Conservation (phyloP, 2,329 filamentous ascomycete genomes). For the Didymella pinodella region DNA sequence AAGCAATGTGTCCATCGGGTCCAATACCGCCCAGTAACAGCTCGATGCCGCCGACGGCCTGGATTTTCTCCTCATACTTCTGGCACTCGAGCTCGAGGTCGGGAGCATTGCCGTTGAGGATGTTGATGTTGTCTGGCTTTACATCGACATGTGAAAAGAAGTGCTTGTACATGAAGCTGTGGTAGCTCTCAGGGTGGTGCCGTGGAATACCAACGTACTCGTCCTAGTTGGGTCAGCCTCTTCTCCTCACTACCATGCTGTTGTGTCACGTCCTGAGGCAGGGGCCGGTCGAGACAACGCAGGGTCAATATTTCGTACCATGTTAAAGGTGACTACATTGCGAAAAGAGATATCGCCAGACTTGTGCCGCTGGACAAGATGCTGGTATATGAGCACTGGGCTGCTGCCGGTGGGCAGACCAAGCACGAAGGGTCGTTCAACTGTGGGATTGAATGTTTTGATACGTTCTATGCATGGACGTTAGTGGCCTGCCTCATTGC, state of each 20-base stretch:
- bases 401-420: slow-evolving; percentile 85
- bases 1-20: slow-evolving; percentile 86
- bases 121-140: slow-evolving; percentile 81
- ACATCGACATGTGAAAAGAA: slow-evolving; percentile 89
- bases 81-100: slow-evolving; percentile 80
- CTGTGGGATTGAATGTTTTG: slow-evolving; percentile 76
- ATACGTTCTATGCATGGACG: slow-evolving; percentile 68
- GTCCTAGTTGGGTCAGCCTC: slow-evolving; percentile 62
- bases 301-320: slow-evolving; percentile 62
- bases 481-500: slow-evolving; percentile 33
- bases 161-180: slow-evolving; percentile 92
- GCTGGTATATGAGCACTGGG: slow-evolving; percentile 78
- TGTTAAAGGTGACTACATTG: slow-evolving; percentile 91
- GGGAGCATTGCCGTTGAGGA: slow-evolving; percentile 80
- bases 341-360: slow-evolving; percentile 80
- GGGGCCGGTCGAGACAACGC: slow-evolving; percentile 23
- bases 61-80: slow-evolving; percentile 81
- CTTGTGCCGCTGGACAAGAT: slow-evolving; percentile 76
- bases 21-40: slow-evolving; percentile 86
- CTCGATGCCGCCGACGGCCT: slow-evolving; percentile 78
- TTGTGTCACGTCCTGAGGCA: slow-evolving; percentile 28
- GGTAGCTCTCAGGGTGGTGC: slow-evolving; percentile 85
- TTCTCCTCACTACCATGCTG: slow-evolving; percentile 24
- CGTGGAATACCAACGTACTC: slow-evolving; percentile 86
- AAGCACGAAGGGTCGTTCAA: slow-evolving; percentile 78